A percentile compares a stretch with the other conserved stretches of the same genome.
Conservation (phyloP, 257 asterid genomes). For the Capsicum rhomboideum region DNA sequence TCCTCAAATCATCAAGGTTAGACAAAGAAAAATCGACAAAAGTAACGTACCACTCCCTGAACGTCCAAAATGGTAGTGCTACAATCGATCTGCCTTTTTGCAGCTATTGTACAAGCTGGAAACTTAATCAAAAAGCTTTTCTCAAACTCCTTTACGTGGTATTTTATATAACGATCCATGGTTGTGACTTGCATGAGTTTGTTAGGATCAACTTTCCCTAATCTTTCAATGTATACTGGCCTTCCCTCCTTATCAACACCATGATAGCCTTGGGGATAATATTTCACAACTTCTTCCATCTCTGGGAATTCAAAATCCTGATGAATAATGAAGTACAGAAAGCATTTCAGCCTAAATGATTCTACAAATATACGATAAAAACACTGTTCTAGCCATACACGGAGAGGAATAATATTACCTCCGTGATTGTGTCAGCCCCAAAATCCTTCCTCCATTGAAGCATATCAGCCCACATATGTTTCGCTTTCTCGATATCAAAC, state of each 20-base stretch:
- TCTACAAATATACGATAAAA: background rate
- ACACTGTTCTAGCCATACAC: background rate
- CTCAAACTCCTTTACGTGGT: constrained; percentile 91
- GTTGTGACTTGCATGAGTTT: constrained; percentile 93
- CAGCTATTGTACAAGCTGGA: constrained; percentile 95
- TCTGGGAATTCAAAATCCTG: constrained; percentile 89
- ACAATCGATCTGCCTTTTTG: constrained; percentile 88
- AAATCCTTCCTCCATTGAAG: constrained; percentile 95
- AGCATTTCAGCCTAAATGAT: background rate
- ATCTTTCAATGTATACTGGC: constrained; percentile 84
- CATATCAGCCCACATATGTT: constrained; percentile 99
- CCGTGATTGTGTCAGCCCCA: constrained; percentile 66
- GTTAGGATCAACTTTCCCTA: constrained; percentile 79
- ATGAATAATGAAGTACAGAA: constrained; percentile 5
- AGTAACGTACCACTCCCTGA: constrained; percentile 87
- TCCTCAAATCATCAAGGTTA: background rate
- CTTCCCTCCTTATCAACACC: constrained; percentile 97
- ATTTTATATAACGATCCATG: constrained; percentile 73
- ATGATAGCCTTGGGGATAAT: constrained; percentile 96
- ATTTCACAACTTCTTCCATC: constrained; percentile 64
- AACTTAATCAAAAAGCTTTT: constrained; percentile 67
- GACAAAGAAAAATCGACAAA: background rate
- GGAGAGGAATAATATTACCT: constrained; percentile 29
- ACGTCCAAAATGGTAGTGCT: constrained; percentile 97
- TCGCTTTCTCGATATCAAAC: constrained; percentile 77